Evolutionary conservation across 2,329 filamentous ascomycete genomes (phyloP), one percentile per base, ranked within the genome.

Genomic region (Venturia pyrina): DNA sequence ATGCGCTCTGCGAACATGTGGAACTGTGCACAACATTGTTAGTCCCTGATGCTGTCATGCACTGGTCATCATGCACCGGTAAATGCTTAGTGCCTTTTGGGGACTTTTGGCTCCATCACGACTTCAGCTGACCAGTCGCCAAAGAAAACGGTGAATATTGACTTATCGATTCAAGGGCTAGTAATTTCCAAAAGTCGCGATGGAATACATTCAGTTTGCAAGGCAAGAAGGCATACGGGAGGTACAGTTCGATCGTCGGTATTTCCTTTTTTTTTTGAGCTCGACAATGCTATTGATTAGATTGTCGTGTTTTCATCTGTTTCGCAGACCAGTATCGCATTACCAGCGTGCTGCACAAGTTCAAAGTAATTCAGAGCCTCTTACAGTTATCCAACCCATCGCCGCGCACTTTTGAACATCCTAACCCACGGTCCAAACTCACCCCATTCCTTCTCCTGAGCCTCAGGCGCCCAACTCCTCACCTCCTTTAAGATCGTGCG

Each of bases 341-440:
- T 17, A 4, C 5, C 6, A 21, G n/a, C 10, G 10, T 11, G 5
- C n/a, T 8, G 10, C n/a, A 21, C 44, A 48, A 11, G 19, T 57
- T 5, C 37, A 13, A 6, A 57, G 28, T 24, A 57, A 57, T 4
- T 28, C 28, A 40, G 37, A 40, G 13, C 32, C 10, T 19, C 32
- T 59, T 59, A 37, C 53, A n/a, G n/a, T 43, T n/a, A 88, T 65
- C 90, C 90, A 72, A 96, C 89, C 93, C 93, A 96, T 75, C 87
- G 85, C 75, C 93, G 88, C 6, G 90, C 92, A 74, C 90, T 96
- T 79, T 87, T 87, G 80, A 96, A 96, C 79, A 96, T 82, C 73
- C 90, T 83, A 69, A 89, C 82, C 92, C 92, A 96, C 24, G 93
- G 91, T 0, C 91, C 90, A 74, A 88, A 89, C 70, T 92, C 88